Base-by-base conservation (phyloP, 2,329 filamentous ascomycete genomes). In the Colletotrichum spinosum region DNA sequence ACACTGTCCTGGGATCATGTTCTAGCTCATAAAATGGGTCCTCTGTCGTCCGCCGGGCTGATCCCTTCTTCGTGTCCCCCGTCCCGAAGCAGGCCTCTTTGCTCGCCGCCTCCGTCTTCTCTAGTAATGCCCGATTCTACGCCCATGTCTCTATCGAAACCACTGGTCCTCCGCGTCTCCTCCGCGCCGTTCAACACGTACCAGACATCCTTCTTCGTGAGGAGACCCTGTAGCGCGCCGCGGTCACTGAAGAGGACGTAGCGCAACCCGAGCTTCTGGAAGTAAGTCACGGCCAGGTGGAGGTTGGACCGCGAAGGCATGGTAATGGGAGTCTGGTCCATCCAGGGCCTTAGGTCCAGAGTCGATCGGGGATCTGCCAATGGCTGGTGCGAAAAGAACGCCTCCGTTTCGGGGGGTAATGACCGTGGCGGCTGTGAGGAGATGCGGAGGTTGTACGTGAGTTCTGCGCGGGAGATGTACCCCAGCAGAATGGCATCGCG, bases 201-300 rank as follows among this genome's bases (percentile, higher is more conserved):
- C 92, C 94, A 98, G 39, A 97, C 90, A 78, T 99, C 96, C 81
- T 99, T 99, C 83, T 98, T 98, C 17, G 96, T 99, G 70, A 98
- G 81, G 52, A 99, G 78, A 0, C 96, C 96, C 76, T 93, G 90
- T 44, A 99, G 80, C 54, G 88, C 87, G 17, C 96, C 96, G 53
- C 90, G 87, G 69, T 97, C 92, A 44, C 88, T 89, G 75, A 98
- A 97, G 3, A 98, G 80, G 6, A 99, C 88, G 79, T 98, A 97
- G 55, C 95, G 87, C 67, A 99, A 80, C 17, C 96, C 96, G 8
- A 99, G 87, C 75, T 95, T 95, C 80, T 97, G 94, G 79, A 99
- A 98, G 85, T 99, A 97, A 62, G 87, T 90, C 33, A 97, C 90
- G 4, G 92, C 93, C n/a, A 98, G 86, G 74, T 94, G 90, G 66